Percentiles rank a stretch among this genome's conserved stretches.
These are phyloP conservation scores for Magnusiomyces magnusii DNA, from an alignment of 1,139 yeast species.

Conservation along the genomic window DNA sequence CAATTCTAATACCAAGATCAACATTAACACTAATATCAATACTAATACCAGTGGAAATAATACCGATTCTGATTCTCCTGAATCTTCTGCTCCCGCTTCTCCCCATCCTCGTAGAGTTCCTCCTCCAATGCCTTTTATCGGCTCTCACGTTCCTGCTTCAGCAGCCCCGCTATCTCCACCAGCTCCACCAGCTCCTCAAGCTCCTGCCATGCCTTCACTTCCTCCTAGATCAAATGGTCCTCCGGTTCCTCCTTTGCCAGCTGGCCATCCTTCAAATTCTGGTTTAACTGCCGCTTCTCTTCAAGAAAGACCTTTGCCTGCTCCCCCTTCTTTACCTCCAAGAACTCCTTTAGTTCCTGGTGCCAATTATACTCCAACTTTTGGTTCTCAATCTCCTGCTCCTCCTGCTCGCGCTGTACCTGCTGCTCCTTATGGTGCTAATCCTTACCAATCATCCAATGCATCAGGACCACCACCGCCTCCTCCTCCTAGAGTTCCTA, in stretches of 20 bases:
- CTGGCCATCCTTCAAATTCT: neutral
- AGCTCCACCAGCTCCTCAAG: slow-evolving; percentile 13
- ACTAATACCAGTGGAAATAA: neutral
- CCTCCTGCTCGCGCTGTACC: slow-evolving; percentile 22
- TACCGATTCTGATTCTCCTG: slow-evolving; percentile 11
- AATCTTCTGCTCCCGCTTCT: slow-evolving; percentile 29
- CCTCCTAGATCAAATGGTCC: slow-evolving; percentile 12
- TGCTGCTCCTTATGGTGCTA: slow-evolving; percentile 20
- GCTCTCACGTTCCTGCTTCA: slow-evolving; percentile 23
- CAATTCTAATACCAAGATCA: no score
- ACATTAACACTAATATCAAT: no score
- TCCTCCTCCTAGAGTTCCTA: slow-evolving; percentile 30
- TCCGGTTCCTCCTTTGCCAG: slow-evolving; percentile 8
- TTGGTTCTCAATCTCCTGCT: slow-evolving; percentile 16
- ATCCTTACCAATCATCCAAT: slow-evolving; percentile 31
- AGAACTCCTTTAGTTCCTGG: slow-evolving; percentile 8
- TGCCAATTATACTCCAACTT: slow-evolving; percentile 11
- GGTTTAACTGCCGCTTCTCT: slow-evolving; percentile 2
- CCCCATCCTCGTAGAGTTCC: slow-evolving; percentile 33
- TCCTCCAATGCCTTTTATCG: slow-evolving; percentile 31
- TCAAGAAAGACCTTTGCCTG: slow-evolving; percentile 12
- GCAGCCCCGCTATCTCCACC: slow-evolving; percentile 21
- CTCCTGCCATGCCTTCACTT: slow-evolving; percentile 16
- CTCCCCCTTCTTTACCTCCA: slow-evolving; percentile 15
- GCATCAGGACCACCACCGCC: slow-evolving; percentile 23